A percentile compares a stretch with the other conserved stretches of the same genome.
Conservation (phyloP, 169 alveolate species). For the Plasmodium billcollinsi region DNA sequence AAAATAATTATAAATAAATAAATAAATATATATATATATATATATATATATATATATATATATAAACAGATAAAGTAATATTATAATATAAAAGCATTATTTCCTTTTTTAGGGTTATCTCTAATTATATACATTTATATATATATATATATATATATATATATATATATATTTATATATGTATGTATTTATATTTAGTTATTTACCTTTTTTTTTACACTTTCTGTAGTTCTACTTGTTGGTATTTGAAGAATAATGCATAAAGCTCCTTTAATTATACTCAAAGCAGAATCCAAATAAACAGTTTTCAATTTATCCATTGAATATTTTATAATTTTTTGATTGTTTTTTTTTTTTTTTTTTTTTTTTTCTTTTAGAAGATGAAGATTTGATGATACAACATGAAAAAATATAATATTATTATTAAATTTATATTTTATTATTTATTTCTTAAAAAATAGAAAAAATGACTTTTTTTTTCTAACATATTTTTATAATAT, state of each 20-base stretch:
- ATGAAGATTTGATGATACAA: too few relatives aligned
- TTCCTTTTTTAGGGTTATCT: too few relatives aligned
- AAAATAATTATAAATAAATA: background rate
- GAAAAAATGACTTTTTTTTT: too few relatives aligned
- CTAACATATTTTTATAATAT: too few relatives aligned
- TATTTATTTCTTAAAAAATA: too few relatives aligned
- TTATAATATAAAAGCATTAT: background rate
- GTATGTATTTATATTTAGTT: background rate
- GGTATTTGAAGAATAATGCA: constrained; percentile 86
- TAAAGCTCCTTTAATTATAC: constrained; percentile 88
- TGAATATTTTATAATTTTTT: background rate
- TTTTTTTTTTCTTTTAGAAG: too few relatives aligned
- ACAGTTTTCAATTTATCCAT: constrained; percentile 73
- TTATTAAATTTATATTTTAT: too few relatives aligned
- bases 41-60: constrained; percentile 67
- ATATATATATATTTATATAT: too few relatives aligned
- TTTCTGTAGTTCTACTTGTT: constrained; percentile 85
- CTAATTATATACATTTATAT: too few relatives aligned
- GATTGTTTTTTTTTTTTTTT: too few relatives aligned
- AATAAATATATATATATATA: constrained; percentile 44
- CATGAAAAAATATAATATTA: too few relatives aligned
- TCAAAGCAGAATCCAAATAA: constrained; percentile 85
- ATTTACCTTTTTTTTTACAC: constrained; percentile 75
- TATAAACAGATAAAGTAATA: background rate
- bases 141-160: background rate